These are phyloP conservation scores for Leishmania mexicana DNA, from an alignment of 208 protist genomes.

Conservation along the genomic window DNA sequence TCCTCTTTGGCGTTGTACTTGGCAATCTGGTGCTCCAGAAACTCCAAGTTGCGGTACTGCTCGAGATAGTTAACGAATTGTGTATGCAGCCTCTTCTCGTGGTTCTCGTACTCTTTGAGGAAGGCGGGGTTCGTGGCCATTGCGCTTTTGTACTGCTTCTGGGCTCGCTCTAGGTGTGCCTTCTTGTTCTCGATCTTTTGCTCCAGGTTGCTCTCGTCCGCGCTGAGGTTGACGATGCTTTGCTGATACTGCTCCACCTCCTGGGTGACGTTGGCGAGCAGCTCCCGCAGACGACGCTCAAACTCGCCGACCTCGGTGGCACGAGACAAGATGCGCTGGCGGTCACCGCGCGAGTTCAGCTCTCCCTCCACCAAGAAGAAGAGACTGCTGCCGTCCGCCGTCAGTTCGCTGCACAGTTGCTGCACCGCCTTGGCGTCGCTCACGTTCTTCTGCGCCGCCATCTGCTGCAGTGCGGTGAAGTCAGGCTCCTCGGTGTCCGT, in stretches of 20 bases:
- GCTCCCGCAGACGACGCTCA: slow-evolving; percentile 86
- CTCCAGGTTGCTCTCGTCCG: slow-evolving; percentile 93
- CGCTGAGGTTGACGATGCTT: slow-evolving; percentile 80
- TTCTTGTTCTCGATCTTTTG: slow-evolving; percentile 97
- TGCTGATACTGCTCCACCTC: slow-evolving; percentile 88
- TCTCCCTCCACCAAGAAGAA: slow-evolving; percentile 91
- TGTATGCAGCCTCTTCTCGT: slow-evolving; percentile 89
- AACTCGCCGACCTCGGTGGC: slow-evolving; percentile 92
- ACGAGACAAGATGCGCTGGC: slow-evolving; percentile 84
- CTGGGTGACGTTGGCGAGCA: slow-evolving; percentile 65
- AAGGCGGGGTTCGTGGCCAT: slow-evolving; percentile 93
- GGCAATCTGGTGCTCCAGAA: slow-evolving; percentile 90
- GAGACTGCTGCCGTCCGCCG: slow-evolving; percentile 83
- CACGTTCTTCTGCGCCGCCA: slow-evolving; percentile 85
- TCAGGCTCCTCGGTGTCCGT: slow-evolving; percentile 77
- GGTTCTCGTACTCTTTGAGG: slow-evolving; percentile 95
- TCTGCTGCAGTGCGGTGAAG: slow-evolving; percentile 77
- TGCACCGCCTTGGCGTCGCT: slow-evolving; percentile 88
- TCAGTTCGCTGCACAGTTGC: slow-evolving; percentile 91
- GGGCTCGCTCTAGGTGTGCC: slow-evolving; percentile 89
- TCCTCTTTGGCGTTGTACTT: slow-evolving; percentile 90
- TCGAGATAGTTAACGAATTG: slow-evolving; percentile 94
- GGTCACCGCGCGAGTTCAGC: slow-evolving; percentile 58
- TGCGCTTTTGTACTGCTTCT: slow-evolving; percentile 91
- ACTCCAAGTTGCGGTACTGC: slow-evolving; percentile 95